These are phyloP conservation scores for Neurospora sp. DNA, from an alignment of 495 filamentous ascomycete species.

Conservation along the genomic window DNA sequence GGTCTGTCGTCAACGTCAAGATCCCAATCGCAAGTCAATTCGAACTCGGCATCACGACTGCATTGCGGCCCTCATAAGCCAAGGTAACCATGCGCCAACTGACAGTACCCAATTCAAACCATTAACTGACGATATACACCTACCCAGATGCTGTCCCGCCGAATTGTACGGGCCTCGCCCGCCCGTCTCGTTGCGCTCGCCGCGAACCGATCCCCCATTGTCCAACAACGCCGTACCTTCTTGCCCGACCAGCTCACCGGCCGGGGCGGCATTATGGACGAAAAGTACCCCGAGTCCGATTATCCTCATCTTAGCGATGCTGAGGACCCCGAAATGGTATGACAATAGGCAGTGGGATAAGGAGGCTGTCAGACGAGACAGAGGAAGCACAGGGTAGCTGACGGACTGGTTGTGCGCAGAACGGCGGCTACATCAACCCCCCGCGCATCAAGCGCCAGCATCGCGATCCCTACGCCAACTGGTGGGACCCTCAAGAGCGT, in stretches of 20 bases:
- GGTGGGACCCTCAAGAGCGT: conserved; percentile 97
- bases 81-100: conserved; percentile 10
- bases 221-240: conserved; percentile 39
- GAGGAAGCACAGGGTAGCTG: conserved; percentile 4
- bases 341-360: background rate
- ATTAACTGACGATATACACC: background rate
- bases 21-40: conserved; percentile 7
- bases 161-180: conserved; percentile 43
- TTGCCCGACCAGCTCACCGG: conserved; percentile 33
- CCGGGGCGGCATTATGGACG: conserved; percentile 27
- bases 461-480: conserved; percentile 87
- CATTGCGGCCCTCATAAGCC: conserved; percentile 20
- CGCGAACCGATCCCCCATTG: conserved; percentile 33
- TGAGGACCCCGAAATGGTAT: conserved; percentile 70
- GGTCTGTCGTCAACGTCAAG: conserved; percentile 15
- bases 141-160: conserved; percentile 53
- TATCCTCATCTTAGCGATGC: conserved; percentile 50
- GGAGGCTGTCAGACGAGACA: conserved; percentile 1
- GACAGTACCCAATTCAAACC: background rate
- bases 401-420: conserved; percentile 43
- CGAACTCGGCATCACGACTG: conserved; percentile 9
- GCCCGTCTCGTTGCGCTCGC: conserved; percentile 40
- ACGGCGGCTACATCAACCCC: conserved; percentile 88
- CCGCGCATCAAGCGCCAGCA: conserved; percentile 70
- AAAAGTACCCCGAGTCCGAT: conserved; percentile 37